Evolutionary conservation across 495 filamentous ascomycete genomes (phyloP).

Genomic region (Xylaria bambusicola): DNA sequence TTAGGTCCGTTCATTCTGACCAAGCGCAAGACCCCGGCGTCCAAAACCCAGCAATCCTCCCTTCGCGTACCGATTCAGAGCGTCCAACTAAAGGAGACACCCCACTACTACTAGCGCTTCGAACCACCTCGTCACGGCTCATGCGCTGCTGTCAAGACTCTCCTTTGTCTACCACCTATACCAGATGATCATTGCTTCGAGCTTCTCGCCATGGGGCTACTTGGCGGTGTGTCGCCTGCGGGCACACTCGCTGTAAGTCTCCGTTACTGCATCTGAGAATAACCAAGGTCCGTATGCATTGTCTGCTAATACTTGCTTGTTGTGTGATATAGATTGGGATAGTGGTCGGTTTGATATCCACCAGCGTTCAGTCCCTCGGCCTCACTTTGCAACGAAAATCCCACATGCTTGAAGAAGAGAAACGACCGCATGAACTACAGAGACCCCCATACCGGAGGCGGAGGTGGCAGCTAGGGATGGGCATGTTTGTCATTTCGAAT

Average conservation of each 20-base stretch:
- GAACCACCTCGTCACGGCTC: constrained; percentile 9
- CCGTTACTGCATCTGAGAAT: no score
- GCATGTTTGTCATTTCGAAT: constrained; percentile 94
- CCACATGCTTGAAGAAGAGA: constrained; percentile 96
- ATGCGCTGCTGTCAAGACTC: constrained; percentile 25
- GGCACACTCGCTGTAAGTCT: constrained; percentile 80
- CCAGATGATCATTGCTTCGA: constrained; percentile 30
- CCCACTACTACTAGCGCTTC: no score
- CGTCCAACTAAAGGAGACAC: no score
- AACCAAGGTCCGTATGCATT: no score
- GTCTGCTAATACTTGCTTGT: no score
- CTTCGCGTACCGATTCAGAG: no score
- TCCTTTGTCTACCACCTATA: constrained; percentile 25
- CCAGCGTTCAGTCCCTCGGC: constrained; percentile 90
- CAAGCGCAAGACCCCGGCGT: no score
- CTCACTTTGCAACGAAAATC: constrained; percentile 99
- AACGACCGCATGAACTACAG: constrained; percentile 72
- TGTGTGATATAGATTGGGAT: constrained; percentile 70
- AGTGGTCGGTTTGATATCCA: constrained; percentile 87
- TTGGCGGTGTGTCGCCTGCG: constrained; percentile 81
- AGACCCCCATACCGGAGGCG: constrained; percentile 87
- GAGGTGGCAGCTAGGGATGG: constrained; percentile 97
- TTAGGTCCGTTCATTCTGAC: no score
- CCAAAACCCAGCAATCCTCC: no score
- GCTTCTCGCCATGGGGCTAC: constrained; percentile 61